Percentiles rank a stretch among this genome's conserved stretches.
Evolutionary conservation across 352 stramenopile genomes (phyloP).

Genomic region (Pythium phragmiticola): DNA sequence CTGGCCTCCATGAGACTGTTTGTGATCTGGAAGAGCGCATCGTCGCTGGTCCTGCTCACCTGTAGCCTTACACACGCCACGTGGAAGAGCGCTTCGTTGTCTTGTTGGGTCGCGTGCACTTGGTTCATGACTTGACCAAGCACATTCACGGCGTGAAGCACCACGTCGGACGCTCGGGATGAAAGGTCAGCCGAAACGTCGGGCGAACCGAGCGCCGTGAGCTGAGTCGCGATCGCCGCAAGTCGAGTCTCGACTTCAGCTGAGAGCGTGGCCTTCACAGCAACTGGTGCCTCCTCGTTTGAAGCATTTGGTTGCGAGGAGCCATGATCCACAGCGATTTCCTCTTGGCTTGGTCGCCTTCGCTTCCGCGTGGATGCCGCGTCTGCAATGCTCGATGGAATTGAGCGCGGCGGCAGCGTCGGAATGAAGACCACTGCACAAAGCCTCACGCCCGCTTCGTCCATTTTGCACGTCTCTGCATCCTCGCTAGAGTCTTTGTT

Average conservation of each 20-base stretch:
- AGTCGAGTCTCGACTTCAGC: constrained; percentile 47
- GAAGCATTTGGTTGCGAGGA: neutral
- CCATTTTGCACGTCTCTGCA: neutral
- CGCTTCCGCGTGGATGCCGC: constrained; percentile 1
- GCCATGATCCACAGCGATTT: neutral
- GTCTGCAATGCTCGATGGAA: neutral
- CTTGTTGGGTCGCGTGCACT: constrained; percentile 48
- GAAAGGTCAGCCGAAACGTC: constrained; percentile 33
- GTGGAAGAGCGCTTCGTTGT: constrained; percentile 54
- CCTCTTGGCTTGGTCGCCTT: neutral
- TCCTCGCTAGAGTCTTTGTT: neutral
- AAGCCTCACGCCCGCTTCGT: neutral
- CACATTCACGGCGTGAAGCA: constrained; percentile 30
- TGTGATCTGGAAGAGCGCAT: constrained; percentile 58
- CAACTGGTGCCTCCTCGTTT: neutral
- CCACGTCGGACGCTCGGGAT: constrained; percentile 30
- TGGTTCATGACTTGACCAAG: constrained; percentile 66
- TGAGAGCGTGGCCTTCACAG: neutral
- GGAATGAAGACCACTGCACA: neutral
- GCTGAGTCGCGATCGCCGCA: constrained; percentile 39
- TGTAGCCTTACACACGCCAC: constrained; percentile 45
- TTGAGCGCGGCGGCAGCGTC: neutral
- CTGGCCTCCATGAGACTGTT: constrained; percentile 62
- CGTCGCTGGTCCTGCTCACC: constrained; percentile 49
- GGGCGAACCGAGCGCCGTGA: constrained; percentile 36